Evolutionary conservation across 2,329 filamentous ascomycete genomes (phyloP).

Genomic region (Achaetomium macrosporum): DNA sequence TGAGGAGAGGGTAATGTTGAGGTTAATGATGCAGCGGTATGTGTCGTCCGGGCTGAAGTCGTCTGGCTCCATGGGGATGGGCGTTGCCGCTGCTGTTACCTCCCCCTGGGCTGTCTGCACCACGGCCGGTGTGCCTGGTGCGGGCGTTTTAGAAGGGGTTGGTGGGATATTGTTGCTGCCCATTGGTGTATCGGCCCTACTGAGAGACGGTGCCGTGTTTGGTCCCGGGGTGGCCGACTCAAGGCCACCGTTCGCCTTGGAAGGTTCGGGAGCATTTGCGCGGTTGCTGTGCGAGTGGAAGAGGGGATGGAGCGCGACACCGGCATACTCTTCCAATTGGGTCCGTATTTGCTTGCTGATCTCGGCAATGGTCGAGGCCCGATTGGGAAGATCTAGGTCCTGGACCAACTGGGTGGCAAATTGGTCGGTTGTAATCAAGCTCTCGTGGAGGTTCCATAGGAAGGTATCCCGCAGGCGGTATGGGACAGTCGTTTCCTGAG

Average conservation of each 20-base stretch:
- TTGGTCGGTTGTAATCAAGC: slow-evolving; percentile 86
- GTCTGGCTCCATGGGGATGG: slow-evolving; percentile 59
- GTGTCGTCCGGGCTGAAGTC: slow-evolving; percentile 87
- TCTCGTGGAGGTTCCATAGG: slow-evolving; percentile 95
- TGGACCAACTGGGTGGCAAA: slow-evolving; percentile 89
- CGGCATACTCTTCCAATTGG: slow-evolving; percentile 92
- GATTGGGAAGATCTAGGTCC: slow-evolving; percentile 83
- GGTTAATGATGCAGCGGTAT: slow-evolving; percentile 84
- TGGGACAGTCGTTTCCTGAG: slow-evolving; percentile 71
- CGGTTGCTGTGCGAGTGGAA: slow-evolving; percentile 60
- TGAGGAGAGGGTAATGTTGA: slow-evolving; percentile 88
- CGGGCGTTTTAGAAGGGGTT: slow-evolving; percentile 26
- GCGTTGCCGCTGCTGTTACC: slow-evolving; percentile 65
- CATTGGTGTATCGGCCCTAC: slow-evolving; percentile 52
- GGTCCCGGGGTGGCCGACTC: slow-evolving; percentile 25
- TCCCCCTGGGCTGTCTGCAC: slow-evolving; percentile 31
- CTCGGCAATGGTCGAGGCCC: slow-evolving; percentile 61
- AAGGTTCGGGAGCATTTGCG: slow-evolving; percentile 27
- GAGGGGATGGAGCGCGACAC: slow-evolving; percentile 85
- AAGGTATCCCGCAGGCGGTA: slow-evolving; percentile 94
- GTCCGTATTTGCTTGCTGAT: slow-evolving; percentile 93
- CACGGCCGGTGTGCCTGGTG: slow-evolving; percentile 14
- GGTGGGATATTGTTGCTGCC: slow-evolving; percentile 50
- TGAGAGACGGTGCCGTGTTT: slow-evolving; percentile 25
- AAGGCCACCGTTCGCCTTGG: slow-evolving; percentile 23